Conservation (phyloP, 306 rosid genomes). For the Quercus parvula region DNA sequence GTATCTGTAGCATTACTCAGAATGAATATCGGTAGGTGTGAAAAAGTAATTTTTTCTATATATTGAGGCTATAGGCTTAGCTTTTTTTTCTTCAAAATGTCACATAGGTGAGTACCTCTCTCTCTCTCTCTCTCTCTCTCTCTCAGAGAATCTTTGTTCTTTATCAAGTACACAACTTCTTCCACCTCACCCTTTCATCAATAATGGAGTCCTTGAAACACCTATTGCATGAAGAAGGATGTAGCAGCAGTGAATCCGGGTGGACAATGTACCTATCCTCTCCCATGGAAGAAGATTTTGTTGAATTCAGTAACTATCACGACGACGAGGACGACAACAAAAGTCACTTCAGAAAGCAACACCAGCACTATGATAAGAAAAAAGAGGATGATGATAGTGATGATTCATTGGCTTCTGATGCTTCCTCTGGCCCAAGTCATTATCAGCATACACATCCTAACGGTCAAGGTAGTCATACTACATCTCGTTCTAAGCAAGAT, state of each 20-base stretch:
- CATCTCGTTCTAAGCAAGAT: slow-evolving; percentile 39
- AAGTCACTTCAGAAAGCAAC: background rate
- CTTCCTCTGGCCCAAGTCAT: slow-evolving; percentile 67
- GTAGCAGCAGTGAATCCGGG: slow-evolving; percentile 89
- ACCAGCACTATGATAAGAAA: background rate
- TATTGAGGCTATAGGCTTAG: background rate
- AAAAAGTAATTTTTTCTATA: no score
- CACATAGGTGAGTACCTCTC: background rate
- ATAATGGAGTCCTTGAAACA: background rate
- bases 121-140: background rate
- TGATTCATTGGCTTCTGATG: slow-evolving; percentile 85
- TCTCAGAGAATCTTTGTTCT: background rate
- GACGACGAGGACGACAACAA: slow-evolving; percentile 14
- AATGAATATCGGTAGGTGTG: no score
- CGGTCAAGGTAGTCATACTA: slow-evolving; percentile 18
- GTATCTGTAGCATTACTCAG: no score
- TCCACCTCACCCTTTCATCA: background rate
- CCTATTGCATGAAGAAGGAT: slow-evolving; percentile 6
- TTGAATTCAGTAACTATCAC: slow-evolving; percentile 36
- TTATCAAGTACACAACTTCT: background rate
- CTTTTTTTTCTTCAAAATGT: background rate
- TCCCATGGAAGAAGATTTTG: slow-evolving; percentile 63
- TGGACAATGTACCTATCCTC: slow-evolving; percentile 80
- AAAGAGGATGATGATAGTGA: slow-evolving; percentile 60
- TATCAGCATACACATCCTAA: slow-evolving; percentile 12